These are phyloP conservation scores for Tetrapisispora fleetii DNA, from an alignment of 805 yeast genomes.

Conservation along the genomic window DNA sequence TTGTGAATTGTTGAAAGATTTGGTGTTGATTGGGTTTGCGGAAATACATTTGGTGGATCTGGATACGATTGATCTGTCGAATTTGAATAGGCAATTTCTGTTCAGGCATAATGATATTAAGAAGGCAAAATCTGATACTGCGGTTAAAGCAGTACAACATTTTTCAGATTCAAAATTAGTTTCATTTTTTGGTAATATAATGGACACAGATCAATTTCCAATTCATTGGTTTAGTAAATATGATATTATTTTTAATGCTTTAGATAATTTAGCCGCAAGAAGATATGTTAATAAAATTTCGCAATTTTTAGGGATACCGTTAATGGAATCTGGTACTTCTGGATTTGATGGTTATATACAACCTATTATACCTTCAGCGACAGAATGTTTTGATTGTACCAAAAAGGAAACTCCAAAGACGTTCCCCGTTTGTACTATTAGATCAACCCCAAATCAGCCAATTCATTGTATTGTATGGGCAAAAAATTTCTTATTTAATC, in stretches of 20 bases:
- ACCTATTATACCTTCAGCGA: slow-evolving; percentile 69
- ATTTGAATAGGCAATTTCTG: slow-evolving; percentile 85
- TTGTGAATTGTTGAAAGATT: slow-evolving; percentile 76
- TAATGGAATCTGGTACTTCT: slow-evolving; percentile 91
- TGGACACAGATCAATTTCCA: slow-evolving; percentile 64
- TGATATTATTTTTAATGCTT: slow-evolving; percentile 75
- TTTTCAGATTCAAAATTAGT: slow-evolving; percentile 61
- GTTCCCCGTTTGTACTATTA: slow-evolving; percentile 91
- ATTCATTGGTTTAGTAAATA: slow-evolving; percentile 71
- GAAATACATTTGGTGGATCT: slow-evolving; percentile 89
- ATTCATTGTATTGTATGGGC: slow-evolving; percentile 98
- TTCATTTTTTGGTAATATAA: slow-evolving; percentile 81
- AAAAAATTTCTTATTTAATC: slow-evolving; percentile 76
- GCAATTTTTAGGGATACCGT: slow-evolving; percentile 59
- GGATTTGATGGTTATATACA: slow-evolving; percentile 93
- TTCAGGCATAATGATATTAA: slow-evolving; percentile 86
- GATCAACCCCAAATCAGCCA: slow-evolving; percentile 95
- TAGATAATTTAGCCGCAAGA: slow-evolving; percentile 90
- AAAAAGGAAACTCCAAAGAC: slow-evolving; percentile 81
- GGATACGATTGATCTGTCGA: slow-evolving; percentile 89
- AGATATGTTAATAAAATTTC: slow-evolving; percentile 80
- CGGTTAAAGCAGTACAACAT: slow-evolving; percentile 65
- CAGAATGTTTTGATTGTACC: slow-evolving; percentile 92
- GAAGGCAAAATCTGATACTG: slow-evolving; percentile 77
- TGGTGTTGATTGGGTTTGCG: slow-evolving; percentile 70